Evolutionary conservation across 345 rosid genomes (phyloP), one percentile per base, ranked within the genome.

Genomic region (Nephelium lappaceum): DNA sequence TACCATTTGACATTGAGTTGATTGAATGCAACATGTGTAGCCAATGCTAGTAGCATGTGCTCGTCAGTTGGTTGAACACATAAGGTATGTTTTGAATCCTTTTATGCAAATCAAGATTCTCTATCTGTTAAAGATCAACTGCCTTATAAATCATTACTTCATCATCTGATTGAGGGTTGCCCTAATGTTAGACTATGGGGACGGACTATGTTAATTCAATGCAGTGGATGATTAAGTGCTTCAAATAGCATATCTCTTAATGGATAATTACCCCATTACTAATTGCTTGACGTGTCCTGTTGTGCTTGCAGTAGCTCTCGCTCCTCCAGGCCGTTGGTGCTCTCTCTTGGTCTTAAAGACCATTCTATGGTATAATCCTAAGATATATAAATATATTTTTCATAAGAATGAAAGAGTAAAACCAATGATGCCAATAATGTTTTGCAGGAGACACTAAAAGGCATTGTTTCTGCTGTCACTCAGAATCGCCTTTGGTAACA

Each of bases 331-430:
- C 86, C 96, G 12, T 81, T 95, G 84, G 86, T 95, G 77, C 89
- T 95, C 21, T 87, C 98, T 49, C 97, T 95, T 21, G 98, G 99
- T 74, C 98, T 95, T 49, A 93, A 87, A 84, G 95, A 93, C 81
- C 98, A 93, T 84, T 90, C 97, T 27, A 15, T 15, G 95, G 99
- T 93, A 92, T 38, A 1, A 31, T 12, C 4, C 6, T 25, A 27
- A 27, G 16, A 21, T 15, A 31, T 36, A 11, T 24, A 43, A 9
- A 4, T 16, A 3, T 5, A 11, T 11, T 12, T 42, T 64, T 61
- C 10, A 11, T 0, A 69, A 64, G 19, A 39, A 27, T 42, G 25
- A 36, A 74, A 63, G 1, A 5, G 16, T 31, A 14, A 55, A 63
- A 36, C 62, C 72, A 5, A 57, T 18, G 25, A 12, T 57, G 41